Percentiles rank a stretch among this genome's conserved stretches.
Conservation (phyloP, 177 flowering plant species). For the Vitis hybrid region DNA sequence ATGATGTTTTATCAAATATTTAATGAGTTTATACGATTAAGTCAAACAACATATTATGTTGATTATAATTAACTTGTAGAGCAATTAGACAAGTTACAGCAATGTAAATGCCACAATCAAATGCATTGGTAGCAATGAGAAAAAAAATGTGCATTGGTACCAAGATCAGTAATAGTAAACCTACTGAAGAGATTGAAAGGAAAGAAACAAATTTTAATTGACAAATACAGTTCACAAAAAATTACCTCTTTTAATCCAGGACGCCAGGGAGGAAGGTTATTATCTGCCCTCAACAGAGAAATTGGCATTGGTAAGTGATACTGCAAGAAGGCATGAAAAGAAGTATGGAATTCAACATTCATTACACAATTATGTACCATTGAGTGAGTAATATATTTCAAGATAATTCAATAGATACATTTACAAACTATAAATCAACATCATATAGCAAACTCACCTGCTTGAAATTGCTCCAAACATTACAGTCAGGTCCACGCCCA, state of each 20-base stretch:
- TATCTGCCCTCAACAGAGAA: conserved; percentile 84
- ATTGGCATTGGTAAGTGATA: conserved; percentile 86
- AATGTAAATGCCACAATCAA: too few relatives aligned
- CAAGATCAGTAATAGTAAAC: background rate
- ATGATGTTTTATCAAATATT: too few relatives aligned
- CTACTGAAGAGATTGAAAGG: background rate
- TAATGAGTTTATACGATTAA: too few relatives aligned
- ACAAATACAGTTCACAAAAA: background rate
- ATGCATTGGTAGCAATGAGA: too few relatives aligned
- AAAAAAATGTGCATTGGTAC: background rate
- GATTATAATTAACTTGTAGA: too few relatives aligned
- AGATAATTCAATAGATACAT: background rate
- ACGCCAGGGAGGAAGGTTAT: conserved; percentile 99
- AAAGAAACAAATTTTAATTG: background rate
- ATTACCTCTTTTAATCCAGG: conserved; percentile 80
- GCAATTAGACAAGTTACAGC: too few relatives aligned
- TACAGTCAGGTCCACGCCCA: conserved; percentile 97
- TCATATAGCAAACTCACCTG: conserved; percentile 50
- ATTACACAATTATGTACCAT: background rate
- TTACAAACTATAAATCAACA: background rate
- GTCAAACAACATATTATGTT: too few relatives aligned
- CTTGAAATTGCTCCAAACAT: conserved; percentile 98
- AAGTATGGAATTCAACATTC: background rate
- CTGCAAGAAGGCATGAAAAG: conserved; percentile 45
- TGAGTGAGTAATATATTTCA: background rate